Evolutionary conservation across 2,329 filamentous ascomycete genomes (phyloP), one percentile per base, ranked within the genome.

Genomic region (Claviceps sp.): DNA sequence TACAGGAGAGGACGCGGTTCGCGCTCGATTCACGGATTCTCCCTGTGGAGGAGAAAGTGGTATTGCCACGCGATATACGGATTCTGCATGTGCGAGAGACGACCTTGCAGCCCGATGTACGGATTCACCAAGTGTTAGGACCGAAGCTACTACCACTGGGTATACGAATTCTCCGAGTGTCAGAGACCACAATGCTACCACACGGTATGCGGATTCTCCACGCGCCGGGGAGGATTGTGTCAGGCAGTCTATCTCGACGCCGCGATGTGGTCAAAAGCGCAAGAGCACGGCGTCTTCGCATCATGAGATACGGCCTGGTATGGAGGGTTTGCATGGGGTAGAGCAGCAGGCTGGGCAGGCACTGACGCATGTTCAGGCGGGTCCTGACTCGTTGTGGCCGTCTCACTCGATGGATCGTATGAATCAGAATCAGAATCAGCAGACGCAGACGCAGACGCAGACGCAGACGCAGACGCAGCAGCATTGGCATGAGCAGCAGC

Each of bases 161-260:
- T 11, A 34, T 34, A 11, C 30, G 30, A 11, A 11, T 11, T 34
- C 30, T 34, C 30, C 30, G 1, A 11, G 8, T 34, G 30, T 11
- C 9, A 11, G 30, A 9, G 30, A 34, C 30, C 8, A 34, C 9
- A 34, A 34, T 34, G 30, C 30, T 3, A 34, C 77, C 14, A 80
- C 85, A 58, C 70, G 74, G 50, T 80, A 76, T 51, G 70, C 75
- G 49, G 75, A 74, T 50, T 58, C 77, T 0, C 76, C 77, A 51
- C 69, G 71, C 1, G 67, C 70, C 1, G 70, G 70, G 49, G 59
- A 59, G 5, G 64, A 60, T 5, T 58, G 61, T 11, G 54, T 53
- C 58, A n/a, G 63, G 57, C 36, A 34, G 18, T 16, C 40, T 16
- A 9, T 18, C 9, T 8, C 37, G 22, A 20, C 9, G 13, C 48